Evolutionary conservation across 2,329 filamentous ascomycete species (phyloP).

Genomic region (Trichoderma gracile): DNA sequence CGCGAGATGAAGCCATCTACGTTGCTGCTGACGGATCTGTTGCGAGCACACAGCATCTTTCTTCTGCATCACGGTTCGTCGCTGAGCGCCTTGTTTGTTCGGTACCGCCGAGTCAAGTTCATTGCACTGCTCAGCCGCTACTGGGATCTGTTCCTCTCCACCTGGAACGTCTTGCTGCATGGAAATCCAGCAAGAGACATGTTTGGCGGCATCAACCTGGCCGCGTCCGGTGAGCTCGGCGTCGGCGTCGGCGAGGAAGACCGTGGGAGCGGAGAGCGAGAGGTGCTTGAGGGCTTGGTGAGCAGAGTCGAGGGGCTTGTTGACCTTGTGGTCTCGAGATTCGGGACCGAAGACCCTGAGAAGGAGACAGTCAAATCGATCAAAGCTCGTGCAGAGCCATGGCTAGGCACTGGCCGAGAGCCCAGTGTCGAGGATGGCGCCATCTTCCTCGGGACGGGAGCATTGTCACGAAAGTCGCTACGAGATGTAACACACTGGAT

Average conservation of each 20-base stretch:
- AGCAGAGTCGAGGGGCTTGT: slow-evolving; percentile 78
- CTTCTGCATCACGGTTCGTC: slow-evolving; percentile 82
- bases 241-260: slow-evolving; percentile 95
- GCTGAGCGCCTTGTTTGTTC: slow-evolving; percentile 67
- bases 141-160: slow-evolving; percentile 70
- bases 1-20: slow-evolving; percentile 83
- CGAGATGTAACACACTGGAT: slow-evolving; percentile 80
- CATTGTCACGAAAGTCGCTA: slow-evolving; percentile 69
- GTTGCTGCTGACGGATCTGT: slow-evolving; percentile 76
- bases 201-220: slow-evolving; percentile 82
- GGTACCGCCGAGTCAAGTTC: slow-evolving; percentile 67
- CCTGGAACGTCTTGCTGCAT: slow-evolving; percentile 88
- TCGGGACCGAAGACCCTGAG: slow-evolving; percentile 56
- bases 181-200: slow-evolving; percentile 82
- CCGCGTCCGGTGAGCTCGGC: slow-evolving; percentile 86
- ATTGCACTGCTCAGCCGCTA: slow-evolving; percentile 72
- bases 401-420: slow-evolving; percentile 72
- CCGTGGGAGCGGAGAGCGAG: slow-evolving; percentile 87
- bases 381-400: slow-evolving; percentile 44
- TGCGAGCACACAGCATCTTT: slow-evolving; percentile 81
- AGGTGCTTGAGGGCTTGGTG: slow-evolving; percentile 88
- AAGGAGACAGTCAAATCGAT: slow-evolving; percentile 31
- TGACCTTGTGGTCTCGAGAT: slow-evolving; percentile 84
- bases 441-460: slow-evolving; percentile 79
- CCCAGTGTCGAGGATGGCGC: slow-evolving; percentile 76